Evolutionary conservation across 2,329 filamentous ascomycete species (phyloP).

Genomic region (Pseudogymnoascus sp.): DNA sequence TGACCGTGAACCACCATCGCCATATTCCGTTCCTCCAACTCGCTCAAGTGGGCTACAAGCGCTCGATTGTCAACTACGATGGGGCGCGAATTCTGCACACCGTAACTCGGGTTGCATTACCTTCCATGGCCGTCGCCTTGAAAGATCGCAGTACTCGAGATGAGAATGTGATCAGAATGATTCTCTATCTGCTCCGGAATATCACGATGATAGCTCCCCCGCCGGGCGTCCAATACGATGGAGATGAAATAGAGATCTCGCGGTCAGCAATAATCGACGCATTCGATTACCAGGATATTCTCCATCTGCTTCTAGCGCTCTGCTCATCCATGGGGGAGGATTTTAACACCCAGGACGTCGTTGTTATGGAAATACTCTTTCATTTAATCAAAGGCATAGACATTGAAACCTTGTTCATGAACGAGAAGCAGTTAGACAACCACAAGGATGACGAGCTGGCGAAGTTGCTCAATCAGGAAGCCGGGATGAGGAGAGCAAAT

Average conservation of each 20-base stretch:
- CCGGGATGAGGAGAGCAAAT: constrained; percentile 69
- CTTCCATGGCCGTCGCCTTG: constrained; percentile 71
- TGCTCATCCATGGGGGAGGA: constrained; percentile 91
- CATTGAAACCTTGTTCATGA: constrained; percentile 74
- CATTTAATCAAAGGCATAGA: constrained; percentile 87
- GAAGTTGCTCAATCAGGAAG: constrained; percentile 70
- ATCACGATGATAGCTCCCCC: constrained; percentile 75
- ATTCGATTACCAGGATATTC: constrained; percentile 84
- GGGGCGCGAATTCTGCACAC: constrained; percentile 69
- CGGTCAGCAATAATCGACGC: constrained; percentile 80
- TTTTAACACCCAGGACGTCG: constrained; percentile 78
- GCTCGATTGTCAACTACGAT: constrained; percentile 76
- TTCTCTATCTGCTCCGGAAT: constrained; percentile 84
- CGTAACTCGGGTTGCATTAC: constrained; percentile 70
- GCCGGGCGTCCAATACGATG: constrained; percentile 63
- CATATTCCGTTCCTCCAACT: constrained; percentile 85
- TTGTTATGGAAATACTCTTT: constrained; percentile 87
- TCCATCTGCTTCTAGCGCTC: constrained; percentile 74
- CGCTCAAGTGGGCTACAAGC: constrained; percentile 83
- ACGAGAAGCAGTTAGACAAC: constrained; percentile 60
- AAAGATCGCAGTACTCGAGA: constrained; percentile 71
- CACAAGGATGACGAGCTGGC: constrained; percentile 66
- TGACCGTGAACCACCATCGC: constrained; percentile 87
- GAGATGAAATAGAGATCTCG: constrained; percentile 84
- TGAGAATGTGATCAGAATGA: constrained; percentile 83